Conservation (phyloP, 495 filamentous ascomycete genomes). For the Podospora tetraspora region DNA sequence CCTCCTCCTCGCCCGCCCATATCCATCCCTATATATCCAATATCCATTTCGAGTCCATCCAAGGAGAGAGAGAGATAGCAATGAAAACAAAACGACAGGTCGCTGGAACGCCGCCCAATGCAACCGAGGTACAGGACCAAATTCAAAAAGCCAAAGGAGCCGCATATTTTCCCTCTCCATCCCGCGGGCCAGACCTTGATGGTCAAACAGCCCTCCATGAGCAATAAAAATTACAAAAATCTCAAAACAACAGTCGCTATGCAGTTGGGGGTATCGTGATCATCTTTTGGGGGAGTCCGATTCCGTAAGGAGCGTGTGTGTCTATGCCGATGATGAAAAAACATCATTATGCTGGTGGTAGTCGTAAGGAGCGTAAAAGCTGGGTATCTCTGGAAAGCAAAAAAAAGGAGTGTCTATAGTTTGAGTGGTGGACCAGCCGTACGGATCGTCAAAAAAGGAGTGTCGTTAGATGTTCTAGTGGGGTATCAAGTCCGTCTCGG, state of each 20-base stretch:
- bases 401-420: conserved; percentile 45
- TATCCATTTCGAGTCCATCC: background rate
- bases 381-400: conserved; percentile 20
- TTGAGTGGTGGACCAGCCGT: conserved; percentile 34
- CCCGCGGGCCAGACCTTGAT: conserved; percentile 3
- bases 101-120: conserved; percentile 24
- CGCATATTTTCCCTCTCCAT: conserved; percentile 3
- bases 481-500: conserved; percentile 36
- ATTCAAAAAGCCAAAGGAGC: conserved; percentile 5
- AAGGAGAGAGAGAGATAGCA: background rate
- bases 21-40: background rate
- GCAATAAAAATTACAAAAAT: conserved; percentile 17
- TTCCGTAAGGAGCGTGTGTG: conserved; percentile 32
- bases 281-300: conserved; percentile 17
- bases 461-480: conserved; percentile 28
- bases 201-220: background rate
- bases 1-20: background rate
- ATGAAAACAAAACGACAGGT: background rate
- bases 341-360: conserved; percentile 27
- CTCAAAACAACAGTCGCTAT: conserved; percentile 47
- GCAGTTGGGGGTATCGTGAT: conserved; percentile 44
- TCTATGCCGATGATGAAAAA: conserved; percentile 26
- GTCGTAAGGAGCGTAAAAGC: conserved; percentile 27
- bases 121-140: conserved; percentile 5
- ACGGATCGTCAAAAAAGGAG: conserved; percentile 35